These are phyloP conservation scores for Scytalidium sp. DNA, from an alignment of 2,329 filamentous ascomycete genomes.

Conservation along the genomic window DNA sequence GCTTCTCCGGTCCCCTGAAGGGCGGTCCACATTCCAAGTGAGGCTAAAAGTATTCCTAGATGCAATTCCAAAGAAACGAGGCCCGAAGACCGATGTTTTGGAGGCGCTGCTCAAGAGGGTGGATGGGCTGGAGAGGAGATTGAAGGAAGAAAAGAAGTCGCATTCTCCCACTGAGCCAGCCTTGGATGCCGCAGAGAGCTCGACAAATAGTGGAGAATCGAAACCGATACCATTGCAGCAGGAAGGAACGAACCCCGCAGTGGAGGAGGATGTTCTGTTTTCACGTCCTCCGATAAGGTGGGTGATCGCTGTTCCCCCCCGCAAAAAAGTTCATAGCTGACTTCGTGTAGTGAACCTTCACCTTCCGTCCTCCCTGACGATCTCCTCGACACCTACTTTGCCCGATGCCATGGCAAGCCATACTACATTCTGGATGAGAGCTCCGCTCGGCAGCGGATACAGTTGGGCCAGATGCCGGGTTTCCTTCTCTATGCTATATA, in stretches of 20 bases:
- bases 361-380: constrained; percentile 53
- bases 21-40: background rate
- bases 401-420: constrained; percentile 75
- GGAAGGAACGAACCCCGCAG: constrained; percentile 33
- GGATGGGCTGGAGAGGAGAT: constrained; percentile 76
- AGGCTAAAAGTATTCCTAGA: constrained; percentile 45
- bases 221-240: constrained; percentile 34
- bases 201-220: constrained; percentile 22
- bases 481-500: constrained; percentile 56
- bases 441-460: constrained; percentile 67
- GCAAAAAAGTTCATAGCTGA: constrained; percentile 23
- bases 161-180: constrained; percentile 22
- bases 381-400: constrained; percentile 76
- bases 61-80: constrained; percentile 84
- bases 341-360: constrained; percentile 39
- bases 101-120: constrained; percentile 82
- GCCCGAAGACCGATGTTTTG: constrained; percentile 85
- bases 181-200: constrained; percentile 11
- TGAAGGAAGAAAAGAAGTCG: constrained; percentile 64
- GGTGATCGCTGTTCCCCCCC: constrained; percentile 16
- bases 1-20: constrained; percentile 67
- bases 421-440: constrained; percentile 80
- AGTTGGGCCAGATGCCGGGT: constrained; percentile 61
- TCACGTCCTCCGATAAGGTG: constrained; percentile 40
- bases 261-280: constrained; percentile 38